These are phyloP conservation scores for Leccinum huronense DNA, from an alignment of 1,284 basidiomycete species.

Conservation along the genomic window DNA sequence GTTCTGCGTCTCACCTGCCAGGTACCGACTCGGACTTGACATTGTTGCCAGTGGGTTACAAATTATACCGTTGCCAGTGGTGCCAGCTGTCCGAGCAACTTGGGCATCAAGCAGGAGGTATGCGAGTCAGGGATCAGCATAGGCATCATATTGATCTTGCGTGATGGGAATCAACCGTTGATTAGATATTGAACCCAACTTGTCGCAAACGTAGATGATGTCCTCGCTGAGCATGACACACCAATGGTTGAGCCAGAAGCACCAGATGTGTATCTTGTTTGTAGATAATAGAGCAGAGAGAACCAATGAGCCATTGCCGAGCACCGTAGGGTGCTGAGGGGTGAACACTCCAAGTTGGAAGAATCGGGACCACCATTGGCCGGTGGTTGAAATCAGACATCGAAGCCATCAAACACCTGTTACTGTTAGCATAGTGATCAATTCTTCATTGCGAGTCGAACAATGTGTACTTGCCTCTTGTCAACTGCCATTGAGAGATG, in stretches of 20 bases:
- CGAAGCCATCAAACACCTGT: conserved; percentile 76
- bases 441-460: conserved; percentile 16
- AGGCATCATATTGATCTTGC: conserved; percentile 47
- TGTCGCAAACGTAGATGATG: conserved; percentile 47
- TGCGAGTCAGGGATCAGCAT: conserved; percentile 26
- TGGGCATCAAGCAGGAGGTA: conserved; percentile 42
- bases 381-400: conserved; percentile 65
- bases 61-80: conserved; percentile 39
- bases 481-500: conserved; percentile 77
- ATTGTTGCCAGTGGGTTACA: conserved; percentile 37
- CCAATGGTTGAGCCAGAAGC: conserved; percentile 55
- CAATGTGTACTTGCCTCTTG: conserved; percentile 53
- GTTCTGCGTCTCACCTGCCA: conserved; percentile 50
- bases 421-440: conserved; percentile 35
- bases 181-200: conserved; percentile 52
- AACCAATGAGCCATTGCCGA: conserved; percentile 64
- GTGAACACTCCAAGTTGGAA: conserved; percentile 61
- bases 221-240: conserved; percentile 65
- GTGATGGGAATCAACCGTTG: conserved; percentile 57
- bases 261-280: conserved; percentile 44
- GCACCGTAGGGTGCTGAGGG: conserved; percentile 39
- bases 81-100: conserved; percentile 40
- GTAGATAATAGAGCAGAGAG: conserved; percentile 67
- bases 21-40: conserved; percentile 36
- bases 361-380: conserved; percentile 50